A percentile compares a stretch with the other conserved stretches of the same genome.
These are phyloP conservation scores for Bimuria novae-zelandiae DNA, from an alignment of 2,329 filamentous ascomycete genomes.

Conservation along the genomic window DNA sequence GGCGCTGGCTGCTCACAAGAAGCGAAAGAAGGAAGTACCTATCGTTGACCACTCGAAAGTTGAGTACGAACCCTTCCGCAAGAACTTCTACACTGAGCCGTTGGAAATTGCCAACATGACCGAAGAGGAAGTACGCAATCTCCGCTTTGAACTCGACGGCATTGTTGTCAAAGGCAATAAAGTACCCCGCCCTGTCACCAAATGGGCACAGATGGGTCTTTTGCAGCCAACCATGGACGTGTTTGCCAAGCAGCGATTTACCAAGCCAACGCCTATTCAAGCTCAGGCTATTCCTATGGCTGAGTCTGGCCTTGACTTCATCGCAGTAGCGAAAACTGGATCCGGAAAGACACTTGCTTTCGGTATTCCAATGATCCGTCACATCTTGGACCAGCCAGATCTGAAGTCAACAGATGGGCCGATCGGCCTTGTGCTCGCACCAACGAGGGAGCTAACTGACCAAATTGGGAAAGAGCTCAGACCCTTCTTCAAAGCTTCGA, in stretches of 20 bases:
- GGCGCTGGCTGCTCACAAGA: constrained; percentile 59
- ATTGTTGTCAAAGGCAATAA: constrained; percentile 82
- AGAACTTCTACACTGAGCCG: constrained; percentile 94
- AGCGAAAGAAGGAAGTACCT: constrained; percentile 96
- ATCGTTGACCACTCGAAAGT: constrained; percentile 84
- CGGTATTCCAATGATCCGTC: constrained; percentile 93
- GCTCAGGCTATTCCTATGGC: constrained; percentile 92
- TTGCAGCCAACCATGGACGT: constrained; percentile 86
- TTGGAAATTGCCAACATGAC: constrained; percentile 81
- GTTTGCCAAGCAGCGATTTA: constrained; percentile 78
- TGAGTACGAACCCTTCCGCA: constrained; percentile 82
- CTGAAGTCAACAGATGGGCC: constrained; percentile 85
- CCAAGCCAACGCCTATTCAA: constrained; percentile 91
- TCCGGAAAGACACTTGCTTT: constrained; percentile 98
- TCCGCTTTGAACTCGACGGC: constrained; percentile 87
- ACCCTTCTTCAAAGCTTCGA: constrained; percentile 86
- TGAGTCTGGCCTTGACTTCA: constrained; percentile 94
- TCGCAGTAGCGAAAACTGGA: constrained; percentile 95
- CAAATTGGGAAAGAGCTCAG: constrained; percentile 96
- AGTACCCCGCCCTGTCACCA: constrained; percentile 90
- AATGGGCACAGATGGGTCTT: constrained; percentile 94
- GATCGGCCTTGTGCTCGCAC: constrained; percentile 86
- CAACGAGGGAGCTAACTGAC: constrained; percentile 88
- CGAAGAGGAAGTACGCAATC: constrained; percentile 78
- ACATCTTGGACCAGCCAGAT: constrained; percentile 90